Evolutionary conservation across 2,329 filamentous ascomycete species (phyloP).

Genomic region (Ophiosphaerella korrae): DNA sequence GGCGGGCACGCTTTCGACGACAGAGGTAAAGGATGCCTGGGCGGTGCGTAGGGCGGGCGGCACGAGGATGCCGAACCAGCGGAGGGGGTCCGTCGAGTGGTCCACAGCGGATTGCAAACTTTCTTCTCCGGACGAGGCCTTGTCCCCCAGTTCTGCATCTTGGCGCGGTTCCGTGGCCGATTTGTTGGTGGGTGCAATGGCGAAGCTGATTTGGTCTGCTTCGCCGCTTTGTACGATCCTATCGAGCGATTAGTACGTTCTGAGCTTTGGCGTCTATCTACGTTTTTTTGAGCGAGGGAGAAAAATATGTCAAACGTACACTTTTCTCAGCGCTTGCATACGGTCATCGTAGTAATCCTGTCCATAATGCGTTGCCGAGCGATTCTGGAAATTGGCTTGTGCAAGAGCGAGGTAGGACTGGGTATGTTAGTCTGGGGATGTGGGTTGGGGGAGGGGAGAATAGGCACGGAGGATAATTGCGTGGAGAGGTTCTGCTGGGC

Average conservation of each 20-base stretch:
- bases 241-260: neutral
- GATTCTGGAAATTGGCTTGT: slow-evolving; percentile 76
- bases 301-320: slow-evolving; percentile 45
- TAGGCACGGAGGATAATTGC: slow-evolving; percentile 59
- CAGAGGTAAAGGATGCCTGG: slow-evolving; percentile 62
- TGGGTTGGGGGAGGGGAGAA: too few relatives aligned
- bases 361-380: slow-evolving; percentile 69
- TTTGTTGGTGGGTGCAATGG: neutral
- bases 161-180: neutral
- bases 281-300: too few relatives aligned
- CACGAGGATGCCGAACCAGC: slow-evolving; percentile 61
- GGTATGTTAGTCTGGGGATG: neutral
- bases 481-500: slow-evolving; percentile 61
- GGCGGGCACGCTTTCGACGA: slow-evolving; percentile 63
- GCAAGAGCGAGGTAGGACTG: slow-evolving; percentile 62
- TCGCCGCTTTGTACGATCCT: neutral
- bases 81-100: slow-evolving; percentile 57
- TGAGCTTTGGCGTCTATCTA: too few relatives aligned
- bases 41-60: slow-evolving; percentile 59
- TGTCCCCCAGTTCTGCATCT: slow-evolving; percentile 14
- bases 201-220: neutral
- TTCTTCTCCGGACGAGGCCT: neutral
- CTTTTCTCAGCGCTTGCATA: slow-evolving; percentile 65
- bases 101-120: neutral
- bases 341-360: slow-evolving; percentile 74